These are phyloP conservation scores for Daldinia decipiens DNA, from an alignment of 495 filamentous ascomycete species.

Conservation along the genomic window DNA sequence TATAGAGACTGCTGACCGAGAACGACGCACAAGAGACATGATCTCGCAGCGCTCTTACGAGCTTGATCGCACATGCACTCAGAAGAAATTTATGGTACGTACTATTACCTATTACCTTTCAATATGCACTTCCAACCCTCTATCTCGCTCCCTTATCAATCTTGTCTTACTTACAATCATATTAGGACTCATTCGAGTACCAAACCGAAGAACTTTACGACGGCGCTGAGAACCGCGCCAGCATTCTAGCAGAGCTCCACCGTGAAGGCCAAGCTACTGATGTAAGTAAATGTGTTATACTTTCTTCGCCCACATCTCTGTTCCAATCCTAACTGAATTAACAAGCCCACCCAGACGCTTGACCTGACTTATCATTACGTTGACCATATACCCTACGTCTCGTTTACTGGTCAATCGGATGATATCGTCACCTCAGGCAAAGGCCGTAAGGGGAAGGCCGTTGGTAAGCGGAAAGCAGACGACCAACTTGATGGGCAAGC, in stretches of 20 bases:
- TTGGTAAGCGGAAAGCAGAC: conserved; percentile 53
- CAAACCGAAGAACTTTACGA: conserved; percentile 50
- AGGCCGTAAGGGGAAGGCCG: conserved; percentile 34
- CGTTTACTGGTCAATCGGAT: conserved; percentile 36
- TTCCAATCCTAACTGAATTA: conserved; percentile 16
- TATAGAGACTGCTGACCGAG: conserved; percentile 33
- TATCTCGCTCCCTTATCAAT: conserved; percentile 11
- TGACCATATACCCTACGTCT: conserved; percentile 51
- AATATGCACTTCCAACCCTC: not conserved
- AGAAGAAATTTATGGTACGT: conserved; percentile 42
- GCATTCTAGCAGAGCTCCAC: conserved; percentile 50
- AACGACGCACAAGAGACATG: conserved; percentile 19
- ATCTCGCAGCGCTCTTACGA: conserved; percentile 37
- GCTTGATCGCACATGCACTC: conserved; percentile 15
- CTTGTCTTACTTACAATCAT: conserved; percentile 20
- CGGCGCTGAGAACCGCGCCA: conserved; percentile 49
- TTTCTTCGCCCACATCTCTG: conserved; percentile 1
- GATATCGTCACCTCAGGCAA: conserved; percentile 23
- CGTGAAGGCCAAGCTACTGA: conserved; percentile 51
- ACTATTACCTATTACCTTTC: not conserved
- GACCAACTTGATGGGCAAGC: conserved; percentile 55
- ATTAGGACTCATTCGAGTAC: conserved; percentile 45
- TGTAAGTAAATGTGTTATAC: conserved; percentile 49
- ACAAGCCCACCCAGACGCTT: conserved; percentile 46
- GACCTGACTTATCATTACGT: conserved; percentile 48